Evolutionary conservation across 2,329 filamentous ascomycete species (phyloP).

Genomic region (Clonostachys rhizophaga): DNA sequence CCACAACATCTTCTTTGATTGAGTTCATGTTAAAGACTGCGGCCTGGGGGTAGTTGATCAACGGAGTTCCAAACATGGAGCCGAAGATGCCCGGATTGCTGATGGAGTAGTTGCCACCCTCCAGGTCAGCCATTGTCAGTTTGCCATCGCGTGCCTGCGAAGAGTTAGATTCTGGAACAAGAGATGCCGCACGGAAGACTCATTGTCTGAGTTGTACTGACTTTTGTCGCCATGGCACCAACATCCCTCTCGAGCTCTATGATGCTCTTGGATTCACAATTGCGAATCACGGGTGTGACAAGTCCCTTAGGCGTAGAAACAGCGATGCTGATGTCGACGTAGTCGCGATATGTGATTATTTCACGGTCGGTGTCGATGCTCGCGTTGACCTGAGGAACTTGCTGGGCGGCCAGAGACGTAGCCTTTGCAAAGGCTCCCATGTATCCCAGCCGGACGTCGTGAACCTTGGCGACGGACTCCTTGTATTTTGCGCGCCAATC

Average conservation of each 20-base stretch:
- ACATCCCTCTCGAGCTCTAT: conserved; percentile 47
- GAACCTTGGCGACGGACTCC: conserved; percentile 21
- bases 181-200: conserved; percentile 23
- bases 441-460: conserved; percentile 50
- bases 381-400: conserved; percentile 68
- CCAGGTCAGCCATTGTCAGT: conserved; percentile 73
- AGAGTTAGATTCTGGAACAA: neutral
- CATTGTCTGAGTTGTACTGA: too few relatives aligned
- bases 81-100: conserved; percentile 76
- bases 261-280: conserved; percentile 44
- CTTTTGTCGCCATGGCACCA: conserved; percentile 29
- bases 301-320: conserved; percentile 68
- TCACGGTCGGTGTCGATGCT: conserved; percentile 48
- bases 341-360: conserved; percentile 51
- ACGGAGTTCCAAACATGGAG: conserved; percentile 48
- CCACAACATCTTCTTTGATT: conserved; percentile 46
- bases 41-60: conserved; percentile 74
- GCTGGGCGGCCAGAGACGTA: conserved; percentile 59
- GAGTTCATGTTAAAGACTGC: conserved; percentile 56
- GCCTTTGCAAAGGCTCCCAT: conserved; percentile 76
- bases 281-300: conserved; percentile 72
- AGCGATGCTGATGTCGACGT: conserved; percentile 70
- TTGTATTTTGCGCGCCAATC: conserved; percentile 62
- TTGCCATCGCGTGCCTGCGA: conserved; percentile 64
- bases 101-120: conserved; percentile 73